Base-by-base conservation (phyloP, 306 rosid genomes). In the Inga laurina region DNA sequence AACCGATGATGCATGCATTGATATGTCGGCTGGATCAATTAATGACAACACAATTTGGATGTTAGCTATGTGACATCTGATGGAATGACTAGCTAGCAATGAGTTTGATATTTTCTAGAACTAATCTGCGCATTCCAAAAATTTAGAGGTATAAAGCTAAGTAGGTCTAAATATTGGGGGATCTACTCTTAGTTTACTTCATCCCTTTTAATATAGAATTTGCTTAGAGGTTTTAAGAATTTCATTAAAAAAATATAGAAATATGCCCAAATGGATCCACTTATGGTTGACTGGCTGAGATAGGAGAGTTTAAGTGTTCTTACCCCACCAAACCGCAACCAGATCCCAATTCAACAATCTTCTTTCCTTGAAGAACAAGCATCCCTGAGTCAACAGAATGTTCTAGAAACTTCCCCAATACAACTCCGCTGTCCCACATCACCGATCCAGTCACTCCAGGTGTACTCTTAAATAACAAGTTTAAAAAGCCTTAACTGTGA, bases 361-460 rank as follows among this genome's bases (percentile, higher is more conserved):
- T 94, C 88, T 91, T 92, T 32, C 87, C 92, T 74, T 86, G 94
- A 62, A 94, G 90, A 82, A 71, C 76, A 86, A 91, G 93, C 83
- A 85, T 79, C 67, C 88, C 88, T 5, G 91, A 85, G 80, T 92
- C 98, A 24, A 92, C 92, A 70, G 97, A 89, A 83, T 92, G 93
- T 88, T 94, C 97, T 15, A 94, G 84, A 85, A 94, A 94, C 93
- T 94, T 92, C 10, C 92, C 95, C 86, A 92, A 76, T 15, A 92
- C 81, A 48, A 94, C 87, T 65, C 94, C 97, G 87, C 95, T 94
- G 87, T 94, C 98, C 98, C 98, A 94, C 94, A 90, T 88, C 83
- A 92, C 98, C 7, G 97, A 76, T 84, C 98, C 98, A 59, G 98
- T 94, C 18, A 94, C 98, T 69, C 98, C 98, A 79, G 95, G 97